Conservation (phyloP, 192 early-diverging fungal species). For the Coemansia sp. region DNA sequence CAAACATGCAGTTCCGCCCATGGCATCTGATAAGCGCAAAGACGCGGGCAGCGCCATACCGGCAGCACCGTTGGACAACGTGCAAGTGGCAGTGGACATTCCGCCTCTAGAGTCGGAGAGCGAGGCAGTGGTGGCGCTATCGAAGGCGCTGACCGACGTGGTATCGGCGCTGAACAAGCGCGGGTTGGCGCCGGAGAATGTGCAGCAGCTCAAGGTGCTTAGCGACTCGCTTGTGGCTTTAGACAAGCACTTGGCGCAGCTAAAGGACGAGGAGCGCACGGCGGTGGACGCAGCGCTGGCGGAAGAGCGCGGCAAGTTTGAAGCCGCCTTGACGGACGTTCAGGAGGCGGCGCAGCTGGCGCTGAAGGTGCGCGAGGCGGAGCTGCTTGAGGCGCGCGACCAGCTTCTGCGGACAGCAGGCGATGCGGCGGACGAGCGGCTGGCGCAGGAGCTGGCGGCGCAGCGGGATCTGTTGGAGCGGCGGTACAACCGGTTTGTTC, state of each 20-base stretch:
- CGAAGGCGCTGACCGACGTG: constrained; percentile 28
- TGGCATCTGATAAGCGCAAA: background rate
- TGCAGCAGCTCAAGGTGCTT: constrained; percentile 42
- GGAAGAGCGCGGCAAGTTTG: constrained; percentile 59
- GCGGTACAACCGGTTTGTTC: constrained; percentile 75
- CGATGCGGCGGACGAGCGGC: constrained; percentile 49
- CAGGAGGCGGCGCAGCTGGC: constrained; percentile 51
- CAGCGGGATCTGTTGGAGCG: constrained; percentile 74
- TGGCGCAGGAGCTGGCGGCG: constrained; percentile 59
- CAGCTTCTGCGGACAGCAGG: constrained; percentile 50
- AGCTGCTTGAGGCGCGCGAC: constrained; percentile 55
- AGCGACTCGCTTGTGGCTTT: constrained; percentile 53
- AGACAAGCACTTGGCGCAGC: constrained; percentile 49
- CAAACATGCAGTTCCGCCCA: background rate
- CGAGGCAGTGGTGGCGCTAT: constrained; percentile 30
- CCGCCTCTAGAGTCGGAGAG: constrained; percentile 41
- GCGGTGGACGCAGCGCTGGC: constrained; percentile 58
- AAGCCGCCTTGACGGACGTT: constrained; percentile 51
- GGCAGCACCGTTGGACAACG: constrained; percentile 19
- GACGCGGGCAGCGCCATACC: constrained; percentile 7
- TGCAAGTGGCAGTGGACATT: constrained; percentile 45
- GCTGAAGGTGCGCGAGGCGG: constrained; percentile 47
- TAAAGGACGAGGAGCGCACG: constrained; percentile 50
- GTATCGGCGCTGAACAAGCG: constrained; percentile 40
- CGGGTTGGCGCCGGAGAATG: constrained; percentile 35